Evolutionary conservation across 2,329 filamentous ascomycete species (phyloP).

Genomic region (Colletotrichum nymphaeae): DNA sequence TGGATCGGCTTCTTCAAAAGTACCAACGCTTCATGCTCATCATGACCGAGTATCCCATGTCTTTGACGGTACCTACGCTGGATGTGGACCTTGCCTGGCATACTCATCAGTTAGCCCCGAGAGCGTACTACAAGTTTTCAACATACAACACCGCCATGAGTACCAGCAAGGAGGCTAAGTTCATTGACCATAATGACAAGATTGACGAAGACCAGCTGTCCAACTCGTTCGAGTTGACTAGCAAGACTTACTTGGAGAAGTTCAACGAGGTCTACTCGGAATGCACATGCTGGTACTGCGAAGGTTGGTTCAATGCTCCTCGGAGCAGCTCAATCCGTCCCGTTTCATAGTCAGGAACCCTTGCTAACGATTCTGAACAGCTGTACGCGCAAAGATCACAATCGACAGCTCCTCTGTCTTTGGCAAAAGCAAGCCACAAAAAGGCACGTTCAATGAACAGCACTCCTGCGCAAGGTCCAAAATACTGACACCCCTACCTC

Average conservation of each 20-base stretch:
- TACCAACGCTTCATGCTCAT: conserved; percentile 73
- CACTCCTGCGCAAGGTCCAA: background rate
- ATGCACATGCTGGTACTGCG: conserved; percentile 89
- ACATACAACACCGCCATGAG: conserved; percentile 38
- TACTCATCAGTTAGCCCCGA: conserved; percentile 79
- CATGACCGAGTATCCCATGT: conserved; percentile 58
- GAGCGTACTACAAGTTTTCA: conserved; percentile 71
- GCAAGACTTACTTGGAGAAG: conserved; percentile 73
- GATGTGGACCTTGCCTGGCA: conserved; percentile 85
- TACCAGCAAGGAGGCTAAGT: conserved; percentile 55
- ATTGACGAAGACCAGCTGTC: conserved; percentile 75
- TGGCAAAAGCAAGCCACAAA: conserved; percentile 57
- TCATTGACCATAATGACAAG: conserved; percentile 88
- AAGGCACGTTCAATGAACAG: conserved; percentile 36
- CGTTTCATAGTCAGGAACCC: no score
- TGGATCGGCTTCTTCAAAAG: conserved; percentile 72
- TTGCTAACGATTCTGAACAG: conserved; percentile 26
- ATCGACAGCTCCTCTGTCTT: conserved; percentile 58
- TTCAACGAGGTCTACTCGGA: conserved; percentile 78
- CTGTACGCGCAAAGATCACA: conserved; percentile 68
- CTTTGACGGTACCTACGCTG: conserved; percentile 74
- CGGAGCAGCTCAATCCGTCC: accelerated
- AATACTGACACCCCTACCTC: background rate
- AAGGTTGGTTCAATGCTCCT: conserved; percentile 52
- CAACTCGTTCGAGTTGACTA: conserved; percentile 78